Percentiles rank a stretch among this genome's conserved stretches.
Evolutionary conservation across 2,329 filamentous ascomycete species (phyloP).

Genomic region (Hirsutella minnesotensis): DNA sequence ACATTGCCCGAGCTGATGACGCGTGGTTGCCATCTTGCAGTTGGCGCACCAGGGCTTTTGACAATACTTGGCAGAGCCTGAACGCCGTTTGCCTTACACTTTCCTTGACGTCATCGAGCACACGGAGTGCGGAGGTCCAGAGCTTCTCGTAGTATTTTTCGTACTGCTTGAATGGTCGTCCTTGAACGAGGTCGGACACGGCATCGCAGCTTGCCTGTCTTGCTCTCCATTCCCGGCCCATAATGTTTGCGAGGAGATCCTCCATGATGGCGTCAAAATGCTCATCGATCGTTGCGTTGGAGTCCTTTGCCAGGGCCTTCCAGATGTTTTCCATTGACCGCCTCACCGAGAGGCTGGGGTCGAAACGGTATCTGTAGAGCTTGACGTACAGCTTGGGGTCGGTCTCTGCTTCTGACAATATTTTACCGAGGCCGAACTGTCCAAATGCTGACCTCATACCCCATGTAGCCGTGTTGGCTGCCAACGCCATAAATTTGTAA

Average conservation of each 20-base stretch:
- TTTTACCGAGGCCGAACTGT: conserved; percentile 81
- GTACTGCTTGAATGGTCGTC: conserved; percentile 63
- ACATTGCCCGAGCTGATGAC: conserved; percentile 64
- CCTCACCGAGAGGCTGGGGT: conserved; percentile 87
- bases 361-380: conserved; percentile 86
- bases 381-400: conserved; percentile 95
- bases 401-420: conserved; percentile 75
- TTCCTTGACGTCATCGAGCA: conserved; percentile 91
- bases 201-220: conserved; percentile 87
- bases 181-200: conserved; percentile 77
- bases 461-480: conserved; percentile 93
- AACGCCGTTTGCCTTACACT: conserved; percentile 74
- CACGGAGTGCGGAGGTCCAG: conserved; percentile 77
- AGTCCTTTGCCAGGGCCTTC: conserved; percentile 89
- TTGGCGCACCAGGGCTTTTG: conserved; percentile 73
- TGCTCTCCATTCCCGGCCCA: conserved; percentile 88
- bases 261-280: conserved; percentile 85
- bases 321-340: conserved; percentile 97
- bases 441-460: conserved; percentile 94
- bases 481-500: conserved; percentile 96
- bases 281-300: conserved; percentile 59
- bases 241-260: conserved; percentile 73
- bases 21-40: conserved; percentile 66
- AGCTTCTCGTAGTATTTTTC: conserved; percentile 76
- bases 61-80: conserved; percentile 71